Conservation (phyloP, 768 basidiomycete genomes). For the Lentinus brumalis region DNA sequence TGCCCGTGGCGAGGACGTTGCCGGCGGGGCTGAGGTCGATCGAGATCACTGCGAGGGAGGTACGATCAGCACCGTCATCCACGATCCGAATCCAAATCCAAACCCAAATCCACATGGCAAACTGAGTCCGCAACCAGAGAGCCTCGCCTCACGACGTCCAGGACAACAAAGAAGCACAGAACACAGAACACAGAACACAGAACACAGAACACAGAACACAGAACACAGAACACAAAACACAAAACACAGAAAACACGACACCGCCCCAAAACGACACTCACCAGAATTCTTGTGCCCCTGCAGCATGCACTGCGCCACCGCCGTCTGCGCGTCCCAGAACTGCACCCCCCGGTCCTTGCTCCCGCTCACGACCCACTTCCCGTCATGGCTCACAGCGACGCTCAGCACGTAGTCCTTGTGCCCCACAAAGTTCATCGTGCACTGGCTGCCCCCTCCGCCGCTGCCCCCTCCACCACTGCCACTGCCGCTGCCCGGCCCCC, state of each 20-base stretch:
- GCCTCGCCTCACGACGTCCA: no score
- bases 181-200: no score
- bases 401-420: slow-evolving; percentile 86
- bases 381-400: slow-evolving; percentile 86
- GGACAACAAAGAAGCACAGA: no score
- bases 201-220: no score
- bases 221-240: no score
- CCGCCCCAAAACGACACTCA: slow-evolving; percentile 31
- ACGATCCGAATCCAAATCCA: neutral
- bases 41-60: slow-evolving; percentile 55
- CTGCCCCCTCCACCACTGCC: slow-evolving; percentile 43
- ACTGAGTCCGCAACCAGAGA: no score
- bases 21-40: slow-evolving; percentile 68
- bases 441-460: slow-evolving; percentile 53
- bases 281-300: slow-evolving; percentile 79
- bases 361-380: slow-evolving; percentile 93
- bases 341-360: slow-evolving; percentile 96
- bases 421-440: slow-evolving; percentile 85
- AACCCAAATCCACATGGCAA: neutral
- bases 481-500: slow-evolving; percentile 24
- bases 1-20: slow-evolving; percentile 65
- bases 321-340: slow-evolving; percentile 83
- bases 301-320: slow-evolving; percentile 88
- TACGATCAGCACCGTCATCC: neutral
- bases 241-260: neutral